Percentiles rank a stretch among this genome's conserved stretches.
phyloP scores from a whole-genome alignment of 2,329 filamentous ascomycete species.

The Aspergillus sp. region DNA sequence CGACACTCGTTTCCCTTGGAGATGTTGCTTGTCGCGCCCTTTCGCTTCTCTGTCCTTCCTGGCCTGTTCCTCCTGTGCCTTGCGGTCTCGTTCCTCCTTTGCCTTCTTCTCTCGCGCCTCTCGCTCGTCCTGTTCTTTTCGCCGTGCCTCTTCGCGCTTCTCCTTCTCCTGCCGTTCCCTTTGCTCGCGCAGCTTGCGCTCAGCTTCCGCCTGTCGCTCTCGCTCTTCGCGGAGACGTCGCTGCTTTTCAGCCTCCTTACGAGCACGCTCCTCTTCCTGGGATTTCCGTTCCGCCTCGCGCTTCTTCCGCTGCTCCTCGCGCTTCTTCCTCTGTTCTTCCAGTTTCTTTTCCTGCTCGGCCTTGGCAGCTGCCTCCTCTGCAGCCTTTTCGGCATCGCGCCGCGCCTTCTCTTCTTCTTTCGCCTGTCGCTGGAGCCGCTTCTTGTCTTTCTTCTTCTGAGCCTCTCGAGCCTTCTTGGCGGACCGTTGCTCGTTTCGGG shows the following conservation, averaged over 20 bases:
- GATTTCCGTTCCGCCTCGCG: conserved; percentile 83
- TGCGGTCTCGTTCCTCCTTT: conserved; percentile 54
- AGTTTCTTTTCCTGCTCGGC: conserved; percentile 67
- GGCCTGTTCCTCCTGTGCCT: conserved; percentile 34
- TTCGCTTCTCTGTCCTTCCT: conserved; percentile 52
- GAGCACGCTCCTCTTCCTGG: conserved; percentile 75
- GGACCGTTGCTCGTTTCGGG: conserved; percentile 66
- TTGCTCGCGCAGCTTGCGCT: conserved; percentile 71
- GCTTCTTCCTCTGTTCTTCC: conserved; percentile 71
- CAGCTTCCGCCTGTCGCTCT: conserved; percentile 73
- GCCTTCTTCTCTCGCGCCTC: conserved; percentile 57
- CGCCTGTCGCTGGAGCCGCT: conserved; percentile 75
- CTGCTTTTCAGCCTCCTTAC: conserved; percentile 77
- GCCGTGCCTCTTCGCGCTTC: conserved; percentile 59
- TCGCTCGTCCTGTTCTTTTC: conserved; percentile 61
- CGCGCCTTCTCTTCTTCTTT: conserved; percentile 85
- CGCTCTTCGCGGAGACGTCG: conserved; percentile 73
- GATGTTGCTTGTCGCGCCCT: conserved; percentile 38
- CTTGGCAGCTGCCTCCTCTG: conserved; percentile 68
- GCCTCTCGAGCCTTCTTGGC: conserved; percentile 91
- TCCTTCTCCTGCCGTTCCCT: conserved; percentile 78
- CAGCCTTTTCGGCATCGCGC: conserved; percentile 79
- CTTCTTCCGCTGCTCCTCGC: conserved; percentile 85
- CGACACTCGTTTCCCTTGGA: conserved; percentile 47
- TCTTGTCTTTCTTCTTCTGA: conserved; percentile 91